phyloP scores from a whole-genome alignment of 1,139 yeast species.

The Kluyveromyces sp. region DNA sequence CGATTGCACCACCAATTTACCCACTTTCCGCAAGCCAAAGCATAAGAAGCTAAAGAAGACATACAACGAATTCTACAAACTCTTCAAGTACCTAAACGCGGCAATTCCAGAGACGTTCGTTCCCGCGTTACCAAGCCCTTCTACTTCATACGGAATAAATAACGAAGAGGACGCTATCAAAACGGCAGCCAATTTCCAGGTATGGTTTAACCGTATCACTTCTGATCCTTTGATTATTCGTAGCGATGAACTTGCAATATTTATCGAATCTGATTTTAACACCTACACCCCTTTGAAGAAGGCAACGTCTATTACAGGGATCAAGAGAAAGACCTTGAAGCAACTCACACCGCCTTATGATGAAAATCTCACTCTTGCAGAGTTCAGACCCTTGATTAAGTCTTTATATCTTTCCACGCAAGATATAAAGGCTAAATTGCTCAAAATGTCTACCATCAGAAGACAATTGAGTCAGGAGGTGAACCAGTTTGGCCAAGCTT shows the following conservation, averaged over 20 bases:
- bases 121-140: conserved; percentile 73
- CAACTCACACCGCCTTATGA: conserved; percentile 91
- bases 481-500: conserved; percentile 58
- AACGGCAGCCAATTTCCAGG: conserved; percentile 57
- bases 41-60: conserved; percentile 79
- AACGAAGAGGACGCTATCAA: conserved; percentile 72
- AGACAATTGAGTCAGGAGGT: conserved; percentile 50
- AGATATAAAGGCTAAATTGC: conserved; percentile 49
- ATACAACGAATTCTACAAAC: conserved; percentile 63
- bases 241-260: conserved; percentile 83
- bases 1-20: conserved; percentile 47
- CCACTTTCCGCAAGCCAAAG: conserved; percentile 62
- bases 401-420: conserved; percentile 57
- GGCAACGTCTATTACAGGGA: conserved; percentile 64
- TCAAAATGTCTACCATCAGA: conserved; percentile 47
- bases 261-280: conserved; percentile 83
- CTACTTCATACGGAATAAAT: conserved; percentile 71
- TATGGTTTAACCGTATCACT: conserved; percentile 77
- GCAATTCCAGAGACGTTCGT: conserved; percentile 90
- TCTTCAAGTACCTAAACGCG: conserved; percentile 69
- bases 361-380: conserved; percentile 70
- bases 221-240: conserved; percentile 69
- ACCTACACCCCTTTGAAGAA: conserved; percentile 56
- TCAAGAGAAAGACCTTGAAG: conserved; percentile 79
- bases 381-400: conserved; percentile 79